These are phyloP conservation scores for Lactarius deliciosus DNA, from an alignment of 768 basidiomycete species.

Conservation along the genomic window DNA sequence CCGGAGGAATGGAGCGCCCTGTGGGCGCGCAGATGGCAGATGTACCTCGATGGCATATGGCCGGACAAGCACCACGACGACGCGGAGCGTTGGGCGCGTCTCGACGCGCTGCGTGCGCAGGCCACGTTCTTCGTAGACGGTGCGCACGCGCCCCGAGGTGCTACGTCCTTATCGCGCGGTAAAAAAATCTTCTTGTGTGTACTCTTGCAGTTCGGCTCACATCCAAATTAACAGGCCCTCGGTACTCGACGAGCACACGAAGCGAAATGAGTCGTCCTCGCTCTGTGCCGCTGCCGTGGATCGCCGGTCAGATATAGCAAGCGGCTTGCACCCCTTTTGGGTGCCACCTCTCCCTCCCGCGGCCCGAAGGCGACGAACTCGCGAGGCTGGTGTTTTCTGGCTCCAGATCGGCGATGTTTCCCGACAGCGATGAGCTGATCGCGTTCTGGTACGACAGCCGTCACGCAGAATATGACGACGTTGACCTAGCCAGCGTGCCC, in stretches of 20 bases:
- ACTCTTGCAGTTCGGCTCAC: not conserved
- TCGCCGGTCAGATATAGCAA: not conserved
- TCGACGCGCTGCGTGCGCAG: conserved; percentile 16
- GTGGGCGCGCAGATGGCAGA: conserved; percentile 28
- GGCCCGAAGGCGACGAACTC: conserved; percentile 23
- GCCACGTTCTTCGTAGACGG: conserved; percentile 27
- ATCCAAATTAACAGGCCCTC: conserved; percentile 21
- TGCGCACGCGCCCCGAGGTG: conserved; percentile 21
- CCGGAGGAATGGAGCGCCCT: conserved; percentile 26
- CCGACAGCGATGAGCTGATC: conserved; percentile 26
- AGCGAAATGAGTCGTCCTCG: conserved; percentile 21
- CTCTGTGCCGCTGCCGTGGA: conserved; percentile 9
- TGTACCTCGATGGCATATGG: conserved; percentile 27
- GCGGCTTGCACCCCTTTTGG: conserved; percentile 10
- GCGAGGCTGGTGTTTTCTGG: conserved; percentile 27
- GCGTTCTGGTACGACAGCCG: conserved; percentile 30
- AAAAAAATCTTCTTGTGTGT: not conserved
- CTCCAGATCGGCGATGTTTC: conserved; percentile 23
- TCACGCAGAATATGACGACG: conserved; percentile 21
- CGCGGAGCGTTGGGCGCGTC: conserved; percentile 24
- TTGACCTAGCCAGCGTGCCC: conserved; percentile 20
- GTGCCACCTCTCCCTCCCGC: conserved; percentile 24
- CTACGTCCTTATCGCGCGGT: conserved; percentile 26
- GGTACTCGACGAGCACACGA: conserved; percentile 16
- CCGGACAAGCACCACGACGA: conserved; percentile 22